Conservation (phyloP, 163 green algal species). For the Prototheca cutis region DNA sequence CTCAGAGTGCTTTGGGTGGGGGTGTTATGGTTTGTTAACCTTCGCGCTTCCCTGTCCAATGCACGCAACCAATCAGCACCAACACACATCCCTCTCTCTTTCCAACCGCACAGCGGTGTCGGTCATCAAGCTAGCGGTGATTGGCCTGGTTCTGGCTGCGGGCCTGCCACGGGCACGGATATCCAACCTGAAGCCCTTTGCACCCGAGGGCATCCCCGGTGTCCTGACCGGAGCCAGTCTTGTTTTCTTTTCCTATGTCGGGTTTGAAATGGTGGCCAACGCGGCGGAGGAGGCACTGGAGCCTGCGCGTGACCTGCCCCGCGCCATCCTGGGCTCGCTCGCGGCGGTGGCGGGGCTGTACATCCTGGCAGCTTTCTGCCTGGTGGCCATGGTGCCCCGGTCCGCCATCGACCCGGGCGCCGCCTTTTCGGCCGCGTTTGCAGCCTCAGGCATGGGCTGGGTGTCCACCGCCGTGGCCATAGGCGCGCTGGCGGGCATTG, state of each 20-base stretch:
- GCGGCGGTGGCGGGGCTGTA: constrained; percentile 54
- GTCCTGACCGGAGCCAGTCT: constrained; percentile 42
- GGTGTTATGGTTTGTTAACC: no score
- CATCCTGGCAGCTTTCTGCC: constrained; percentile 45
- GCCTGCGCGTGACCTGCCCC: constrained; percentile 48
- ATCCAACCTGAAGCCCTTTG: constrained; percentile 43
- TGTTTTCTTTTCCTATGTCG: constrained; percentile 71
- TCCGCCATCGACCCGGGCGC: constrained; percentile 42
- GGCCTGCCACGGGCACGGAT: constrained; percentile 27
- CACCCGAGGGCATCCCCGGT: constrained; percentile 46
- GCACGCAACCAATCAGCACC: no score
- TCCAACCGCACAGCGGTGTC: constrained; percentile 37
- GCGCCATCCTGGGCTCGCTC: constrained; percentile 58
- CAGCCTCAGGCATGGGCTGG: constrained; percentile 8
- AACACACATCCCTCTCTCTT: no score
- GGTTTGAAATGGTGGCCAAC: constrained; percentile 69
- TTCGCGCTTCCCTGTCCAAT: no score
- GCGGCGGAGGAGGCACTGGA: constrained; percentile 62
- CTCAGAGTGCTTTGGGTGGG: no score
- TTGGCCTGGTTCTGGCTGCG: constrained; percentile 59
- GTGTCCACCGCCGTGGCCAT: constrained; percentile 19
- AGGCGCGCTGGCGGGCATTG: constrained; percentile 33
- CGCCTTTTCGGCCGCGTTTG: constrained; percentile 47
- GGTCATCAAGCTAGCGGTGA: constrained; percentile 44
- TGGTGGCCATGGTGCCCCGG: constrained; percentile 38